A percentile compares a stretch with the other conserved stretches of the same genome.
Conservation (phyloP, 305 asterid genomes). For the Plantago lanceolata region DNA sequence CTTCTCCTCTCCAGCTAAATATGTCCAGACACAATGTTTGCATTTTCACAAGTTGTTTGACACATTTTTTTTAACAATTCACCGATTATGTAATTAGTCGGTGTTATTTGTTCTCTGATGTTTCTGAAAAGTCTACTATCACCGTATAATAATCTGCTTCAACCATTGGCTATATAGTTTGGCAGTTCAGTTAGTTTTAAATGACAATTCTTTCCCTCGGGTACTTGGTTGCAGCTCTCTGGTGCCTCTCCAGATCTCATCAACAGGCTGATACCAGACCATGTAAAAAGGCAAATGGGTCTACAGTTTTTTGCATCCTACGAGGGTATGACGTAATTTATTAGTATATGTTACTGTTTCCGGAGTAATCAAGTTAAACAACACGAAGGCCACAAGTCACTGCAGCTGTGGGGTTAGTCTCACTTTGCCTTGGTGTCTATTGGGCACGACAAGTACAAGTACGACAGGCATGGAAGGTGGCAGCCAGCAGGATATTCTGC, state of each 20-base stretch:
- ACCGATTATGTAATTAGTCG: no score
- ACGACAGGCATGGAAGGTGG: slow-evolving; percentile 24
- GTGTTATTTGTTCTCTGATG: no score
- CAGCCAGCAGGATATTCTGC: slow-evolving; percentile 14
- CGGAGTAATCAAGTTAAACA: slow-evolving; percentile 30
- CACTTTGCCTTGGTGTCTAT: slow-evolving; percentile 30
- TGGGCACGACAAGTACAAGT: slow-evolving; percentile 26
- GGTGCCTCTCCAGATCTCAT: slow-evolving; percentile 72
- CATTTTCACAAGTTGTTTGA: no score
- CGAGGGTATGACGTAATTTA: slow-evolving; percentile 43
- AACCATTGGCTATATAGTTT: no score
- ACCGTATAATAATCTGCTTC: no score
- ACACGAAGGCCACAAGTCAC: slow-evolving; percentile 26
- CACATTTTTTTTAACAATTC: no score
- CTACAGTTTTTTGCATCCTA: slow-evolving; percentile 57
- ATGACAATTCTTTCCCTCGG: background rate
- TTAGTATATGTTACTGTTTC: slow-evolving; percentile 10
- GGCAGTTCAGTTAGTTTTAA: no score
- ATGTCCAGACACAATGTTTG: no score
- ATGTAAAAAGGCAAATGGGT: slow-evolving; percentile 70
- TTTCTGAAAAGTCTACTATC: no score
- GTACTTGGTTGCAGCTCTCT: slow-evolving; percentile 34
- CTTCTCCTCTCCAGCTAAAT: no score
- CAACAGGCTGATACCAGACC: slow-evolving; percentile 83
- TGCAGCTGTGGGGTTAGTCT: slow-evolving; percentile 20